Percentiles rank a stretch among this genome's conserved stretches.
Conservation (phyloP, 176 grass and related monocot genomes). For the Rhipidocladum racemiflorum region DNA sequence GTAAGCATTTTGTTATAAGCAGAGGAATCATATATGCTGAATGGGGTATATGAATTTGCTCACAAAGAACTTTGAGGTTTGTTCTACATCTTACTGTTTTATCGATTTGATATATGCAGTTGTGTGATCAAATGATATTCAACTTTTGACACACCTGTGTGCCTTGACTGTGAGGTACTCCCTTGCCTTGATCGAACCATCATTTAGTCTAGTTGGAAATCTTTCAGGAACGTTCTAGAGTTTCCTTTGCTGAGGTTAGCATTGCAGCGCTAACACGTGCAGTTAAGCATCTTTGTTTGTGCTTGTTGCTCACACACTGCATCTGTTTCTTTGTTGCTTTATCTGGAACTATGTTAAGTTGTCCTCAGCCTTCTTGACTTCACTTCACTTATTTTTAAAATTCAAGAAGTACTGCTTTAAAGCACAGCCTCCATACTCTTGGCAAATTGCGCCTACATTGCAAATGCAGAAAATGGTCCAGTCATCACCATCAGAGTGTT, state of each 20-base stretch:
- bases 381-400: slow-evolving; percentile 9
- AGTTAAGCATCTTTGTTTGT: background rate
- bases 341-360: background rate
- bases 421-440: background rate
- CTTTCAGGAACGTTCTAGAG: background rate
- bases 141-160: slow-evolving; percentile 75
- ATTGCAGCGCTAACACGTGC: background rate
- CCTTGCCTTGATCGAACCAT: background rate
- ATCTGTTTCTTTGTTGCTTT: slow-evolving; percentile 4
- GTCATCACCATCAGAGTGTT: background rate
- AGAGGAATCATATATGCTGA: background rate
- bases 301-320: background rate
- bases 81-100: slow-evolving; percentile 14
- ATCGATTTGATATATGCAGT: slow-evolving; percentile 38
- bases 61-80: background rate
- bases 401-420: background rate
- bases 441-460: background rate
- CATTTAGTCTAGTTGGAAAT: background rate
- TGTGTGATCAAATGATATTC: slow-evolving; percentile 88
- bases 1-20: background rate
- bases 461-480: background rate
- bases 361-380: background rate
- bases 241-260: background rate
- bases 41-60: background rate
- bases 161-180: slow-evolving; percentile 80